phyloP scores from a whole-genome alignment of 345 rosid genomes.

The Brassica nigra region DNA sequence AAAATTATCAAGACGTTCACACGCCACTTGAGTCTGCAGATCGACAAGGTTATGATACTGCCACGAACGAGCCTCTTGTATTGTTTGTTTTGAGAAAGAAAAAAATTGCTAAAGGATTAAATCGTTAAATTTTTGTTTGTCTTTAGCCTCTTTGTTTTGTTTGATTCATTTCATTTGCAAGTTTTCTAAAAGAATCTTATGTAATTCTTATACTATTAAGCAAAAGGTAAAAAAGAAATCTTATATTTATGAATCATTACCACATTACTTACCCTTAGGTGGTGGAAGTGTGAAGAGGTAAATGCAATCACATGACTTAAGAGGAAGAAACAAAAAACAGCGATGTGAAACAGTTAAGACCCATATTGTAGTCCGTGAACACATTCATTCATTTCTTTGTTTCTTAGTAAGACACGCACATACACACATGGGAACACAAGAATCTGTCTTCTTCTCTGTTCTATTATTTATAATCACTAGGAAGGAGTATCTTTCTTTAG shows the following conservation, averaged over 20 bases:
- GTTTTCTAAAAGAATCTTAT: slow-evolving; percentile 3
- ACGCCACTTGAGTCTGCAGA: slow-evolving; percentile 7
- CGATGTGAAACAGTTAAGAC: slow-evolving; percentile 35
- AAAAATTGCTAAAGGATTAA: slow-evolving; percentile 1
- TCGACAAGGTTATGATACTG: neutral
- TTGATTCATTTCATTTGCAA: slow-evolving; percentile 29
- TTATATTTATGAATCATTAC: neutral
- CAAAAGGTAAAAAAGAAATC: neutral
- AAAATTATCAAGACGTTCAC: slow-evolving; percentile 10
- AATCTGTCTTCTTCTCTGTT: slow-evolving; percentile 37
- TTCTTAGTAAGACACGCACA: slow-evolving; percentile 41
- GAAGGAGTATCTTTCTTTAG: slow-evolving; percentile 23
- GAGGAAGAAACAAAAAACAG: slow-evolving; percentile 31
- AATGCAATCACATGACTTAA: slow-evolving; percentile 39
- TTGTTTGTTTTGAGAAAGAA: neutral
- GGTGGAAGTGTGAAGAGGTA: slow-evolving; percentile 31
- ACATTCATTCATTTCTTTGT: slow-evolving; percentile 34
- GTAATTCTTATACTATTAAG: slow-evolving; percentile 25
- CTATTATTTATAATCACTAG: slow-evolving; percentile 29
- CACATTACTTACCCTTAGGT: neutral
- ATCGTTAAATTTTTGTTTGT: slow-evolving; percentile 3
- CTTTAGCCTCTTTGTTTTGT: neutral
- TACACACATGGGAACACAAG: slow-evolving; percentile 35
- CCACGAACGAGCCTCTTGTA: neutral
- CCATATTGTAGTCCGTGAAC: slow-evolving; percentile 43